Conservation (phyloP, 495 filamentous ascomycete genomes). For the Chaetomium cochliodes region DNA sequence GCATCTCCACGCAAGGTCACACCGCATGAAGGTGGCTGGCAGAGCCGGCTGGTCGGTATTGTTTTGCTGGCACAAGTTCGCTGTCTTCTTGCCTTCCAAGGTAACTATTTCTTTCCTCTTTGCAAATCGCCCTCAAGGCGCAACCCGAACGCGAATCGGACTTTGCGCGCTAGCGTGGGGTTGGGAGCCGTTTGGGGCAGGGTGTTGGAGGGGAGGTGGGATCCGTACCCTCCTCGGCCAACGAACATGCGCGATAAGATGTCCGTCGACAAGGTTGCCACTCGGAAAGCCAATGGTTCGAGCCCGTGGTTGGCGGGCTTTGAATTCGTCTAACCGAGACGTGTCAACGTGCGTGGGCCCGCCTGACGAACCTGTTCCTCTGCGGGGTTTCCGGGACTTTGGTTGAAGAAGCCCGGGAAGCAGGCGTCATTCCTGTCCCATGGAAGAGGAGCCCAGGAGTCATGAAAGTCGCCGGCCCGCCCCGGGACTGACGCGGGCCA, state of each 20-base stretch:
- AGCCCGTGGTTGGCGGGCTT: not conserved
- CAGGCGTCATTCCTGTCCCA: not conserved
- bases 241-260: not conserved
- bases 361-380: not conserved
- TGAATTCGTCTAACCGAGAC: not conserved
- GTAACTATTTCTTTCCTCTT: not conserved
- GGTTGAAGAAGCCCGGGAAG: not conserved
- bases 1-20: not conserved
- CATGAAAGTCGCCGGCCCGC: not conserved
- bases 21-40: not conserved
- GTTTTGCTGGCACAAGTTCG: not conserved
- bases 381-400: slow-evolving; percentile 9
- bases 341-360: not conserved
- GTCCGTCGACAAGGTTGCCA: not conserved
- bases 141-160: not conserved
- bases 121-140: not conserved
- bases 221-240: not conserved
- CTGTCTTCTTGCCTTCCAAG: not conserved
- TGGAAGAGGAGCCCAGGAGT: not conserved
- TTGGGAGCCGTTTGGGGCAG: not conserved
- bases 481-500: slow-evolving; percentile 4
- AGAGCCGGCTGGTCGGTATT: not conserved
- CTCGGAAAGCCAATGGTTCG: not conserved
- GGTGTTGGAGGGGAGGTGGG: not conserved
- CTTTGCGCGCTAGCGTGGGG: not conserved